These are phyloP conservation scores for Pseudopithomyces chartarum DNA, from an alignment of 2,329 filamentous ascomycete genomes.

Conservation along the genomic window DNA sequence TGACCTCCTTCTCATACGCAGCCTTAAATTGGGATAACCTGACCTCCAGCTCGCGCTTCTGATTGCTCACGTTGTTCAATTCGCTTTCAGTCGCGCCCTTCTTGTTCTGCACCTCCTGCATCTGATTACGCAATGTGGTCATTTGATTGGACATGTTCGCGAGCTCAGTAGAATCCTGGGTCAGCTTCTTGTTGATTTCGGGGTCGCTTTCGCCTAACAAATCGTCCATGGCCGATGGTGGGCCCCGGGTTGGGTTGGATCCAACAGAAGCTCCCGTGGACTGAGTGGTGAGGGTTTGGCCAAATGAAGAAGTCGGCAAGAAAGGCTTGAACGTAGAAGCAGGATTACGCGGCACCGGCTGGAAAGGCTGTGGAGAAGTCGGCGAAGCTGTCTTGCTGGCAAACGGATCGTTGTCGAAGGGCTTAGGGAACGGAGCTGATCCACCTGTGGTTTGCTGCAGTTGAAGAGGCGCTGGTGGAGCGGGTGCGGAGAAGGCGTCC, in stretches of 20 bases:
- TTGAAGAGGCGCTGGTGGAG: constrained; percentile 58
- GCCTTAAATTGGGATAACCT: constrained; percentile 83
- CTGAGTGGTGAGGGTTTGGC: constrained; percentile 78
- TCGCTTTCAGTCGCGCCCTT: constrained; percentile 80
- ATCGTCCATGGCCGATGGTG: constrained; percentile 71
- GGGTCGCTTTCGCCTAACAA: constrained; percentile 83
- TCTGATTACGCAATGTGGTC: constrained; percentile 85
- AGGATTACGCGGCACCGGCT: constrained; percentile 49
- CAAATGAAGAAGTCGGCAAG: constrained; percentile 89
- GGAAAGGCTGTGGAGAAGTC: constrained; percentile 58
- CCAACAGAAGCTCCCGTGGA: constrained; percentile 67
- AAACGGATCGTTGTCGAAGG: constrained; percentile 66
- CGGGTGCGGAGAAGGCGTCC: constrained; percentile 66
- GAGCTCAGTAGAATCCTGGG: constrained; percentile 86
- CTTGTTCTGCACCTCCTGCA: constrained; percentile 89
- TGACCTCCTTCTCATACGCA: constrained; percentile 92
- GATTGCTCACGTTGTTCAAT: constrained; percentile 76
- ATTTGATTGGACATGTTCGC: constrained; percentile 97
- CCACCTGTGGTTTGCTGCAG: constrained; percentile 76
- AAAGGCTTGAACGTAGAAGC: constrained; percentile 81
- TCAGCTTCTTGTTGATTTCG: constrained; percentile 85
- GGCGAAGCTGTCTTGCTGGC: constrained; percentile 57
- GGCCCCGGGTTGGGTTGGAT: constrained; percentile 50
- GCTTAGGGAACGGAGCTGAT: constrained; percentile 55
- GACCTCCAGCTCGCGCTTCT: constrained; percentile 92